Conservation (phyloP, 345 rosid genomes). For the Microthlaspi erraticum region DNA sequence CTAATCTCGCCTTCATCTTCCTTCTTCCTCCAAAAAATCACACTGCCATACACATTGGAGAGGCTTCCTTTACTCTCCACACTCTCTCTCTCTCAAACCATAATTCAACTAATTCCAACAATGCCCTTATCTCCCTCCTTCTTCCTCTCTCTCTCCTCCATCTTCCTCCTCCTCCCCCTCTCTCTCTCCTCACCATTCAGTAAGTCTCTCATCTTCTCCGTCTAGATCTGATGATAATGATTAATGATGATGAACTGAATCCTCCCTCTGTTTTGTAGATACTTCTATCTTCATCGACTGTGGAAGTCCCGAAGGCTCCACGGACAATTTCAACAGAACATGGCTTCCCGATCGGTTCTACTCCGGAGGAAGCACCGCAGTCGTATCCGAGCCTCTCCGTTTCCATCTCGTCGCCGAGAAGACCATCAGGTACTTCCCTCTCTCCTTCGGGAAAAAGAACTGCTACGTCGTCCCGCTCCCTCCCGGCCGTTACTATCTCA, state of each 20-base stretch:
- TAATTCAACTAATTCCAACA: conserved; percentile 22
- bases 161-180: conserved; percentile 34
- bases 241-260: conserved; percentile 30
- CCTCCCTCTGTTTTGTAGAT: conserved; percentile 49
- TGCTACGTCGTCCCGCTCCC: conserved; percentile 89
- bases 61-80: conserved; percentile 23
- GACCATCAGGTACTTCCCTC: conserved; percentile 85
- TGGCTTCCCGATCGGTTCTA: conserved; percentile 86
- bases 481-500: conserved; percentile 77
- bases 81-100: conserved; percentile 22
- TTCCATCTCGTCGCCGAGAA: conserved; percentile 72
- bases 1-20: conserved; percentile 42
- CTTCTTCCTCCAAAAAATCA: background rate
- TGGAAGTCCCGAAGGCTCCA: conserved; percentile 61
- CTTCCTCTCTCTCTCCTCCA: conserved; percentile 38
- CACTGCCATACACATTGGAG: conserved; percentile 4
- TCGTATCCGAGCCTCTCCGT: conserved; percentile 89
- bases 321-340: conserved; percentile 70
- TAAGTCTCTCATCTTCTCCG: conserved; percentile 37
- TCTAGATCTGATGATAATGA: conserved; percentile 39
- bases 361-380: conserved; percentile 71
- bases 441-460: conserved; percentile 91
- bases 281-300: conserved; percentile 78
- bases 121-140: conserved; percentile 44
- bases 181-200: conserved; percentile 42